Conservation (phyloP, 768 basidiomycete genomes). For the Mycena chlorophos region DNA sequence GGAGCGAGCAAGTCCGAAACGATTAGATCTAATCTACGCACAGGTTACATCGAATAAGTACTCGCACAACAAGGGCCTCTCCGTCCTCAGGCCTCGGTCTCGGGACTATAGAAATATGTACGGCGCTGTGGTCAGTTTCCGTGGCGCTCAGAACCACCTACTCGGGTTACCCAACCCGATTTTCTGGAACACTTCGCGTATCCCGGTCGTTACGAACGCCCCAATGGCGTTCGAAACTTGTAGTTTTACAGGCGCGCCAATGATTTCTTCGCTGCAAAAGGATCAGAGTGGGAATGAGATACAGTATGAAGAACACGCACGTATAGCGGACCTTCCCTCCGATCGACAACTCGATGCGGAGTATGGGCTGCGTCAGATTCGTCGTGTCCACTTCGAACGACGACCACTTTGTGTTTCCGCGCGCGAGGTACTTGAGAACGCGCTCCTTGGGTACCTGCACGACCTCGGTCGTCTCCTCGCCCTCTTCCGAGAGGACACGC, state of each 20-base stretch:
- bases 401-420: slow-evolving; percentile 70
- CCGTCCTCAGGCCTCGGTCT: no score
- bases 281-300: neutral
- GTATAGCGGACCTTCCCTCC: slow-evolving; percentile 56
- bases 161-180: slow-evolving; percentile 55
- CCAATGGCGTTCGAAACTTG: slow-evolving; percentile 45
- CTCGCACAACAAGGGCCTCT: no score
- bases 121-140: no score
- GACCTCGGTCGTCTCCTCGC: slow-evolving; percentile 20
- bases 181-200: slow-evolving; percentile 56
- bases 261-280: slow-evolving; percentile 43
- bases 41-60: no score
- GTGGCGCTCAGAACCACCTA: slow-evolving; percentile 64
- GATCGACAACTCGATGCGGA: slow-evolving; percentile 59
- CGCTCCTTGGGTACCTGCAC: slow-evolving; percentile 53
- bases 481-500: slow-evolving; percentile 28
- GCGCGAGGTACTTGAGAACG: slow-evolving; percentile 59
- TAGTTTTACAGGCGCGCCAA: slow-evolving; percentile 48
- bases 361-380: slow-evolving; percentile 47
- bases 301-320: slow-evolving; percentile 34
- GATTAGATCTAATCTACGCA: no score
- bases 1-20: no score
- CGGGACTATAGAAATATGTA: no score
- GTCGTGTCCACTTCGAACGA: slow-evolving; percentile 69
- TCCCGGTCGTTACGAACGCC: slow-evolving; percentile 44